A percentile compares a stretch with the other conserved stretches of the same genome.
Conservation (phyloP, 495 filamentous ascomycete genomes). For the Tuber borchii region DNA sequence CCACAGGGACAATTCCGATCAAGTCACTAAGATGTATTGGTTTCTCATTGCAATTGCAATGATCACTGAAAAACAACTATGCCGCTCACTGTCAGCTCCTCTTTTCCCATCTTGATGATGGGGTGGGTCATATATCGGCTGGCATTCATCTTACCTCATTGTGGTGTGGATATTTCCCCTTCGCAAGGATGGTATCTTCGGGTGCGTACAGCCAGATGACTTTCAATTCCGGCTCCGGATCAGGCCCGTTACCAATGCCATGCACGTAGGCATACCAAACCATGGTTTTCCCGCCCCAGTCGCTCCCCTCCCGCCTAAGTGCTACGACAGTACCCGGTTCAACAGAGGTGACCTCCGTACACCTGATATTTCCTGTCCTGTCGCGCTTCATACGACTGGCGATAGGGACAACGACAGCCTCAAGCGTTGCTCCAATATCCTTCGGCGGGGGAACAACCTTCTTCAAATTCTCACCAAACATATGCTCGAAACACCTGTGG, state of each 20-base stretch:
- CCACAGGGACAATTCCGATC: constrained; percentile 50
- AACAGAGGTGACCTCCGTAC: constrained; percentile 28
- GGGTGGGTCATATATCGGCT: background rate
- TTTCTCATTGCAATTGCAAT: constrained; percentile 59
- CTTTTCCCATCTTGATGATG: background rate
- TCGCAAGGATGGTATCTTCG: constrained; percentile 58
- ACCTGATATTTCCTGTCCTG: constrained; percentile 14
- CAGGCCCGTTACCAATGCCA: constrained; percentile 41
- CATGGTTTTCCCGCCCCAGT: constrained; percentile 51
- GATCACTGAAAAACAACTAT: constrained; percentile 62
- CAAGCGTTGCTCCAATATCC: constrained; percentile 16
- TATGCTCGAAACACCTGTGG: constrained; percentile 56
- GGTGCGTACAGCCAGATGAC: constrained; percentile 68
- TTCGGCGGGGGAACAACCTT: constrained; percentile 21
- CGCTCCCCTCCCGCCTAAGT: constrained; percentile 47
- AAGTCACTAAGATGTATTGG: constrained; percentile 50
- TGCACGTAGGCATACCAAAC: constrained; percentile 66
- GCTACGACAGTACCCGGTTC: constrained; percentile 50
- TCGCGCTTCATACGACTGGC: constrained; percentile 31
- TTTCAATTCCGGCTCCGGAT: constrained; percentile 45
- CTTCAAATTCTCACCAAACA: constrained; percentile 53
- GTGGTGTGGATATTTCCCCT: constrained; percentile 57
- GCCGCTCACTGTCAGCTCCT: constrained; percentile 9
- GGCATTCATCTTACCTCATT: constrained; percentile 49
- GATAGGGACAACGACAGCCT: constrained; percentile 23